Base-by-base conservation (phyloP, 2,329 filamentous ascomycete genomes). In the Westerdykella aurantiaca region DNA sequence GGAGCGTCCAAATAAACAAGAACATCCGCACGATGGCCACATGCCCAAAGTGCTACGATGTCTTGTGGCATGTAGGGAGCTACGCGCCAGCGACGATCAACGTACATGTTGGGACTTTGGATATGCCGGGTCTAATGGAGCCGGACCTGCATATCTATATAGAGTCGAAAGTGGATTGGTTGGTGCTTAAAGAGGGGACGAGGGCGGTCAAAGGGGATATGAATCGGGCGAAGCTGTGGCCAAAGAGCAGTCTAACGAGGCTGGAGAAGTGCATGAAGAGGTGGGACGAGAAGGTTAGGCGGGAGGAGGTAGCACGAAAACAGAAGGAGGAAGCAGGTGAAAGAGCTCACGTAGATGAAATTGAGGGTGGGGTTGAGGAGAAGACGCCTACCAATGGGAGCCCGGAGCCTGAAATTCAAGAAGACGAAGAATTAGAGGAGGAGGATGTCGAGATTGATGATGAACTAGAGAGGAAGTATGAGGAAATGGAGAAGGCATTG, bases 121-220 rank as follows among this genome's bases (percentile, higher is more conserved):
- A 76, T 53, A 50, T 52, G 10, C 59, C 62, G 0, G 41, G 43
- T 1, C 39, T 62, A 10, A 58, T 66, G 55, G 45, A 51, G 18
- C 73, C 72, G 1, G 70, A 74, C 51, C 63, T 69, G n/a, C 71
- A 76, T 55, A 70, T 74, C 38, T 76, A 58, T 22, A 47, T 45
- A 47, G 68, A 65, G 39, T 69, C 61, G 48, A 69, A 64, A 40
- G 44, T 55, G 43, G 48, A 51, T 16, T 74, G 71, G 51, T 47
- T 72, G 41, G 41, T 50, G 16, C 48, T 72, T 39, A 47, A 49
- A 11, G 68, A 69, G 44, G 61, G 46, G 22, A 67, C 66, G 48
- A 64, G 66, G 38, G 23, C 29, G n/a, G 12, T 37, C 23, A 18
- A 39, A 37, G 29, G 46, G 4, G 35, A 44, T 1, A 53, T 43